Conservation (phyloP, 106 monocot species). For the Triglochin maritima region DNA sequence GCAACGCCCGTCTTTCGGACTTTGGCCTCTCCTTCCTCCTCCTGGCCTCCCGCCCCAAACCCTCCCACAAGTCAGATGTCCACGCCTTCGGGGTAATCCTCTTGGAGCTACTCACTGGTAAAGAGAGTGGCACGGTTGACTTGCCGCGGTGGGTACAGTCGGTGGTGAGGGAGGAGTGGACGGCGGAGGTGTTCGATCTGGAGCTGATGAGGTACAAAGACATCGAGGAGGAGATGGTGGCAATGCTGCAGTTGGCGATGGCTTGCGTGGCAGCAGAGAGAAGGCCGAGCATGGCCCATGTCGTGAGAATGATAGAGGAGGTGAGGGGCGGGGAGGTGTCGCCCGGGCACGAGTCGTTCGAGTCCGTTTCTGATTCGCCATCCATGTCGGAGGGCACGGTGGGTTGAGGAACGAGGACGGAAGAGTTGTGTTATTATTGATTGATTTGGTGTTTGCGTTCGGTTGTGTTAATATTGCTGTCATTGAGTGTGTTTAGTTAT, state of each 20-base stretch:
- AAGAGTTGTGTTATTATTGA: too few species aligned
- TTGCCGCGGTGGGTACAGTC: conserved; percentile 85
- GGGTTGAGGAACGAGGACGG: not conserved
- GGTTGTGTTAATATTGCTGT: too few species aligned
- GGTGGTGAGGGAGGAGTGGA: conserved; percentile 97
- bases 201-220: conserved; percentile 91
- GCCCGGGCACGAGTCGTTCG: conserved; percentile 59
- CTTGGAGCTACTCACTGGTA: conserved; percentile 77
- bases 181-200: conserved; percentile 90
- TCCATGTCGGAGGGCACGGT: conserved; percentile 40
- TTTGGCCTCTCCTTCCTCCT: conserved; percentile 40
- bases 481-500: too few species aligned
- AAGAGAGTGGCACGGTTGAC: conserved; percentile 13
- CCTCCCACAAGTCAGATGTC: conserved; percentile 55
- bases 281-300: conserved; percentile 16
- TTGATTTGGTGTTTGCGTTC: too few species aligned
- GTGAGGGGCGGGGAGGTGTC: conserved; percentile 18
- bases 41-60: conserved; percentile 4
- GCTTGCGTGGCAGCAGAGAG: conserved; percentile 40
- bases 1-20: conserved; percentile 46
- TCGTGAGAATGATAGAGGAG: conserved; percentile 26
- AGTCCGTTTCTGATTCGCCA: conserved; percentile 61
- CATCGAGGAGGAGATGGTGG: conserved; percentile 92
- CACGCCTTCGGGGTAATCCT: conserved; percentile 77
- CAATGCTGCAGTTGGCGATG: conserved; percentile 71